phyloP scores from a whole-genome alignment of 306 rosid genomes.

The Citrullus mucosospermus region DNA sequence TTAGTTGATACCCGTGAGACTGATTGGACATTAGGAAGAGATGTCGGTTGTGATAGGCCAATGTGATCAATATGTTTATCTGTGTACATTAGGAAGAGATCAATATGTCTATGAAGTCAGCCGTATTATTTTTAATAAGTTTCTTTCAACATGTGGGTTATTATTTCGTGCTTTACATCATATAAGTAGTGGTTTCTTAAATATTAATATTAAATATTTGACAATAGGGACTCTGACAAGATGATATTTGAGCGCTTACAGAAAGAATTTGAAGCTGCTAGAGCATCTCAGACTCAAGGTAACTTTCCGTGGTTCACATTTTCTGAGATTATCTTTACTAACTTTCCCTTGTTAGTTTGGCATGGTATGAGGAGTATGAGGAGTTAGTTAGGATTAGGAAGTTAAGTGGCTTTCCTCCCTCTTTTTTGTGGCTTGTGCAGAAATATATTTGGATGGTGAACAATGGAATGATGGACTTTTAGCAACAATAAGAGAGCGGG shows the following conservation, averaged over 20 bases:
- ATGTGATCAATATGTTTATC: neutral
- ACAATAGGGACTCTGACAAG: constrained; percentile 83
- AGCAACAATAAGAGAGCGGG: constrained; percentile 90
- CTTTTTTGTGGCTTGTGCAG: constrained; percentile 19
- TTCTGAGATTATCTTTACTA: neutral
- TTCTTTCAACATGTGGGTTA: neutral
- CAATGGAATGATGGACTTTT: constrained; percentile 90
- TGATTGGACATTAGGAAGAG: neutral
- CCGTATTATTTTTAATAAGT: neutral
- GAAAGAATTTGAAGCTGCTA: constrained; percentile 78
- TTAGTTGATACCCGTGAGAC: neutral
- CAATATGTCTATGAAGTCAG: neutral
- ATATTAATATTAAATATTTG: neutral
- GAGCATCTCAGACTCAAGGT: constrained; percentile 83
- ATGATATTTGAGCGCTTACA: constrained; percentile 59
- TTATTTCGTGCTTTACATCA: neutral
- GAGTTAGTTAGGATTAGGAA: neutral
- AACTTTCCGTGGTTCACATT: neutral
- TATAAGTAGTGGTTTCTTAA: neutral
- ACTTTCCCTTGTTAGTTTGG: neutral
- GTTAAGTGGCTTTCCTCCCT: constrained; percentile 1
- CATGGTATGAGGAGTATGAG: neutral
- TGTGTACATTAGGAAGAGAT: neutral
- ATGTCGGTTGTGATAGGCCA: neutral
- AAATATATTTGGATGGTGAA: constrained; percentile 56